Evolutionary conservation across 2,329 filamentous ascomycete genomes (phyloP), one percentile per base, ranked within the genome.

Genomic region (Cercospora zeae-maydis): DNA sequence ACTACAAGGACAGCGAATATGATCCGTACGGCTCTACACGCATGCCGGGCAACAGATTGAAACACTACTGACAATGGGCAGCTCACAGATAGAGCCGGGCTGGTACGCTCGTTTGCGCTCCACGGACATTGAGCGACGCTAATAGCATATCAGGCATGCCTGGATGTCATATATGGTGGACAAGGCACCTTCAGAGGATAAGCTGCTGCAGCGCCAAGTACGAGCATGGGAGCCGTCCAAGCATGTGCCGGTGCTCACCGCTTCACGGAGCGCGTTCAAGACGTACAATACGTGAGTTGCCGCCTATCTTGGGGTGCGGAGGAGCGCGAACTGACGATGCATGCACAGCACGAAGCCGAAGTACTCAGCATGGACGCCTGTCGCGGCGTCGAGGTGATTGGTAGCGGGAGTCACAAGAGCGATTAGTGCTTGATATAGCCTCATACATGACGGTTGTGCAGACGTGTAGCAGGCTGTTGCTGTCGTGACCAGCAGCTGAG

Each of bases 141-240:
- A 27, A 66, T 30, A 51, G 19, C 19, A 31, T 27, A 16, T 73
- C 64, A 86, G 85, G 95, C 95, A 98, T 80, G 92, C 91, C 31
- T 99, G 95, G 95, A 92, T 99, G 71, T 92, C 92, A 69, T 98
- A 99, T 80, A 82, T 88, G 79, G 88, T 96, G 72, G 92, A 98
- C 78, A 90, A 90, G 78, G 87, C 93, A 37, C 95, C 95, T 1
- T 85, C 83, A 37, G 79, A 89, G 73, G 95, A 99, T 76, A 81
- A 87, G 58, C 77, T 95, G 66, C 74, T 96, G 67, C 84, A 87
- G 72, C 80, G 87, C 58, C 83, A 86, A 69, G 78, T 86, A 52
- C 85, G 92, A 66, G 77, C 82, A 37, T 98, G 93, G 90, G 92
- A 96, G 76, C 83, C 87, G 63, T 82, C 83, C 61, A 83, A 88